Conservation (phyloP, 768 basidiomycete genomes). For the Leccinum disarticulatum region DNA sequence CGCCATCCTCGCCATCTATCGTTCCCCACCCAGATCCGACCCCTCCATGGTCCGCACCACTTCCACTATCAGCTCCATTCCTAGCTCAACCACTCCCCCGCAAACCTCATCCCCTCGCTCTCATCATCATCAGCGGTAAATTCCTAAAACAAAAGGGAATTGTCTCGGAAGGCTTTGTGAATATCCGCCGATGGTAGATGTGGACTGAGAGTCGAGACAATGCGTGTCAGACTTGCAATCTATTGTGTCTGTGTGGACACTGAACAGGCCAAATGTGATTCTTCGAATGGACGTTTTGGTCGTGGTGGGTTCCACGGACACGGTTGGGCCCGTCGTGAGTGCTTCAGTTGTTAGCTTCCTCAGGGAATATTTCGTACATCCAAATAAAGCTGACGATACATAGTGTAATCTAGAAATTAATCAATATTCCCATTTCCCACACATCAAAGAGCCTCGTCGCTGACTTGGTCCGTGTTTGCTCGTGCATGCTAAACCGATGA, state of each 20-base stretch:
- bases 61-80: too few species aligned
- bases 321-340: neutral
- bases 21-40: too few species aligned
- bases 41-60: too few species aligned
- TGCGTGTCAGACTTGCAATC: neutral
- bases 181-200: neutral
- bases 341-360: too few species aligned
- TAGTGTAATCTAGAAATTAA: neutral
- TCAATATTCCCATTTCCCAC: neutral
- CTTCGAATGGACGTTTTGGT: neutral
- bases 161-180: neutral
- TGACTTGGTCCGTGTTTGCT: too few species aligned
- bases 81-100: too few species aligned
- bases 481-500: too few species aligned
- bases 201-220: neutral
- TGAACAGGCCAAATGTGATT: neutral
- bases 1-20: too few species aligned
- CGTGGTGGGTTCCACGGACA: neutral
- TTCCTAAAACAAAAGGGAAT: neutral
- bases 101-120: too few species aligned
- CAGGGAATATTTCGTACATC: too few species aligned
- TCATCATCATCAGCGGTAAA: too few species aligned
- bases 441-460: neutral
- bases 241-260: neutral
- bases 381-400: neutral